Evolutionary conservation across 2,329 filamentous ascomycete species (phyloP).

Genomic region (Penicillium sp.): DNA sequence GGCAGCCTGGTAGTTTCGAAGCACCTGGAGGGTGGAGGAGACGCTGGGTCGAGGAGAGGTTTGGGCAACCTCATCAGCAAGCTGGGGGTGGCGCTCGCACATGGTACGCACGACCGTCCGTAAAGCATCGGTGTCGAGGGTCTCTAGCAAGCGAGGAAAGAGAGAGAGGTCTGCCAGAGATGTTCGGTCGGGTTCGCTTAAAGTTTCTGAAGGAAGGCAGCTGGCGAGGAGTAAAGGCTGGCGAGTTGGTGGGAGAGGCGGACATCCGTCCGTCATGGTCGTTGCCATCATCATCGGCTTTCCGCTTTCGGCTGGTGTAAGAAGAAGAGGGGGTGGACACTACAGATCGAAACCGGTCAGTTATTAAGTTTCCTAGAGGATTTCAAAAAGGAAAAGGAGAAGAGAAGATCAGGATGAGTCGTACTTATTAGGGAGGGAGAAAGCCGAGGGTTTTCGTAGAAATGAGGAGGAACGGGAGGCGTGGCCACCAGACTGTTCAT

Average conservation of each 20-base stretch:
- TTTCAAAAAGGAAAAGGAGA: background rate
- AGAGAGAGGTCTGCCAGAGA: slow-evolving; percentile 64
- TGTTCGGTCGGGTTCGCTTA: slow-evolving; percentile 67
- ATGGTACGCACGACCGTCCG: slow-evolving; percentile 84
- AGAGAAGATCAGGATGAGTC: slow-evolving; percentile 25
- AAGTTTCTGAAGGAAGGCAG: slow-evolving; percentile 67
- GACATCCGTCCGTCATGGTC: slow-evolving; percentile 81
- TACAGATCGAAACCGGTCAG: slow-evolving; percentile 21
- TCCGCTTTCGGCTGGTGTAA: slow-evolving; percentile 69
- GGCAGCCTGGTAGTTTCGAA: slow-evolving; percentile 76
- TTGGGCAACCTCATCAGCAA: slow-evolving; percentile 79
- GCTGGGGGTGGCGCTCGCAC: slow-evolving; percentile 83
- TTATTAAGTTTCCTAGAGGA: background rate
- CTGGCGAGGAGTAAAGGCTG: slow-evolving; percentile 68
- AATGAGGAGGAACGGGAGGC: slow-evolving; percentile 62
- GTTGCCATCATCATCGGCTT: slow-evolving; percentile 70
- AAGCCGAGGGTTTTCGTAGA: slow-evolving; percentile 59
- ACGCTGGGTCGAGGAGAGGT: slow-evolving; percentile 86
- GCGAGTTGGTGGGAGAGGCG: slow-evolving; percentile 80
- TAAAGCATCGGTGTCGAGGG: slow-evolving; percentile 80
- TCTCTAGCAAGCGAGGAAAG: slow-evolving; percentile 82
- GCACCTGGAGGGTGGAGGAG: slow-evolving; percentile 72
- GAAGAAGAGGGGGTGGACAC: slow-evolving; percentile 42
- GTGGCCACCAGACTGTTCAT: slow-evolving; percentile 63
- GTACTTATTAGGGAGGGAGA: slow-evolving; percentile 61